Percentiles rank a stretch among this genome's conserved stretches.
Conservation (phyloP, 805 yeast species). For the Blastobotrys muscicola region DNA sequence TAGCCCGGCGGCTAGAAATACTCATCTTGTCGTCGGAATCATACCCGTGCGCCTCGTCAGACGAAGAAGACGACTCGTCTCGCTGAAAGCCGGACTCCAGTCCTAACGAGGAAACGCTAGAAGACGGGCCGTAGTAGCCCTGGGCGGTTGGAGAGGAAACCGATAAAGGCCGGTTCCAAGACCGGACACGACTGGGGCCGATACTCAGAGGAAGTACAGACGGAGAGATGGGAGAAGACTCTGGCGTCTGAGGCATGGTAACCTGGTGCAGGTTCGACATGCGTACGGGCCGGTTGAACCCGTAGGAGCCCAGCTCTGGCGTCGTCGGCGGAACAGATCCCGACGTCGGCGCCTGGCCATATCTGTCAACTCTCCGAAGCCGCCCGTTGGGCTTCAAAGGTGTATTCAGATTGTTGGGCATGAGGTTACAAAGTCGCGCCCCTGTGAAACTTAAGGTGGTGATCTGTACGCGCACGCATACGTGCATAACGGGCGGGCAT, state of each 20-base stretch:
- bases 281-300: slow-evolving; percentile 2
- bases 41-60: slow-evolving; percentile 5
- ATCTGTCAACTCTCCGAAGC: no score
- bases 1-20: slow-evolving; percentile 10
- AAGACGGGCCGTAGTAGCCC: slow-evolving; percentile 11
- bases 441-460: neutral
- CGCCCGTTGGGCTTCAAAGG: no score
- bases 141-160: slow-evolving; percentile 1
- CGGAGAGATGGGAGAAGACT: slow-evolving; percentile 15
- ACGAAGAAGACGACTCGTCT: slow-evolving; percentile 11
- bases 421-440: neutral
- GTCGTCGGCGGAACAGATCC: neutral
- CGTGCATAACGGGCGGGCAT: neutral
- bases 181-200: no score
- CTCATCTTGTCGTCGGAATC: slow-evolving; percentile 14
- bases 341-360: neutral
- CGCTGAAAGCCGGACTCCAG: slow-evolving; percentile 6
- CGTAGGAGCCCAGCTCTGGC: neutral
- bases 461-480: no score
- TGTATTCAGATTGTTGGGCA: neutral
- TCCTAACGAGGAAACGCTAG: slow-evolving; percentile 15
- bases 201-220: slow-evolving; percentile 2
- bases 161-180: no score
- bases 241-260: slow-evolving; percentile 13
- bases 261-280: slow-evolving; percentile 12